Evolutionary conservation across 75 land plant species (phyloP).

Genomic region (Pinus albicaulis): DNA sequence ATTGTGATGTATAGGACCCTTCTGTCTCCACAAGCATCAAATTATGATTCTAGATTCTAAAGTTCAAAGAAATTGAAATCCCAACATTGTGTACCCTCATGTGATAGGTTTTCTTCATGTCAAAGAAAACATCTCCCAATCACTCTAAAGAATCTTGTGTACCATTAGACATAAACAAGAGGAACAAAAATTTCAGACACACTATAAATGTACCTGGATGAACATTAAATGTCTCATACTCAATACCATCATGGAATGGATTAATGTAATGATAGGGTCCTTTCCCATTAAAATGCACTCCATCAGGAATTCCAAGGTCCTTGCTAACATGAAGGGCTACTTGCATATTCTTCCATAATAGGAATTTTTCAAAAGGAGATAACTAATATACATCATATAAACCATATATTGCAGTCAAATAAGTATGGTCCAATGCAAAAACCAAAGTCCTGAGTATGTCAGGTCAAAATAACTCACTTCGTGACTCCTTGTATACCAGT

Average conservation of each 20-base stretch:
- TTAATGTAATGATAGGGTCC: constrained; percentile 68
- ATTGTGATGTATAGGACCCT: constrained; percentile 87
- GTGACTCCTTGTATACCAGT: constrained; percentile 83
- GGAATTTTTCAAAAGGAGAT: background rate
- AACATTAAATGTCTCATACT: constrained; percentile 57
- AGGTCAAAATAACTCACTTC: constrained; percentile 35
- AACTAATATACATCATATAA: background rate
- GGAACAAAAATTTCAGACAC: background rate
- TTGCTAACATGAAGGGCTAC: constrained; percentile 55
- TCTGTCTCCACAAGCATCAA: constrained; percentile 82
- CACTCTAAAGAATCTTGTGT: background rate
- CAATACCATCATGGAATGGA: constrained; percentile 52
- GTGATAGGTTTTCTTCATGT: constrained; percentile 75
- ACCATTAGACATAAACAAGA: no score
- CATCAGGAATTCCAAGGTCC: constrained; percentile 77
- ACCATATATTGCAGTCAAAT: background rate
- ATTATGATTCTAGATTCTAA: constrained; percentile 85
- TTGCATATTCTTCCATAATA: constrained; percentile 42
- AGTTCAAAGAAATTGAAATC: constrained; percentile 60
- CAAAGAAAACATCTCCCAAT: background rate
- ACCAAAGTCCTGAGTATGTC: background rate
- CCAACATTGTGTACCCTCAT: constrained; percentile 86
- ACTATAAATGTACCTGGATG: constrained; percentile 52
- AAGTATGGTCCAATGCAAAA: background rate
- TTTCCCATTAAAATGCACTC: constrained; percentile 82